Percentiles rank a stretch among this genome's conserved stretches.
These are phyloP conservation scores for Copromyces sp. DNA, from an alignment of 495 filamentous ascomycete species.

Conservation along the genomic window DNA sequence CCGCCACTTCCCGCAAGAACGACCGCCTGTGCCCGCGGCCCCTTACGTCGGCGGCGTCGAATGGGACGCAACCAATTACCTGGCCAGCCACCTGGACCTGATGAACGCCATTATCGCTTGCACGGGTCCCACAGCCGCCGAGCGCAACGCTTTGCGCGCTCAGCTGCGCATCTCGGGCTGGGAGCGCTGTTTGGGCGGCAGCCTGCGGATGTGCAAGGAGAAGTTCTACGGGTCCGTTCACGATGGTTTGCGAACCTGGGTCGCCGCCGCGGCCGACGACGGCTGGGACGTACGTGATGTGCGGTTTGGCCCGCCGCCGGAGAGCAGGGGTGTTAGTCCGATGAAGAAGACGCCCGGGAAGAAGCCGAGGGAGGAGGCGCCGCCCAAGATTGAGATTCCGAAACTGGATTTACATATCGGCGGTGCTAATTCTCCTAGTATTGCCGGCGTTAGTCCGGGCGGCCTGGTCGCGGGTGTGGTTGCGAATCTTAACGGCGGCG, in stretches of 20 bases:
- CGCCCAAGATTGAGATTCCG: slow-evolving; percentile 49
- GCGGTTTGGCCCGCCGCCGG: slow-evolving; percentile 54
- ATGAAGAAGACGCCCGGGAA: slow-evolving; percentile 29
- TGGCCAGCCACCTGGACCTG: slow-evolving; percentile 85
- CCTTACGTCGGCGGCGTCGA: slow-evolving; percentile 97
- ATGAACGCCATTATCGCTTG: slow-evolving; percentile 86
- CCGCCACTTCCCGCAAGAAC: slow-evolving; percentile 75
- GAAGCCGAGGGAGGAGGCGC: slow-evolving; percentile 28
- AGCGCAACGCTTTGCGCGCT: slow-evolving; percentile 68
- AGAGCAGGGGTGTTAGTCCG: slow-evolving; percentile 40
- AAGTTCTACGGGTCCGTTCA: slow-evolving; percentile 92
- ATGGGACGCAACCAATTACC: slow-evolving; percentile 97
- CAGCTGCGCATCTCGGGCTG: slow-evolving; percentile 78
- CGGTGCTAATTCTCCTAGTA: slow-evolving; percentile 3
- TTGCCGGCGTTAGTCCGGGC: slow-evolving; percentile 7
- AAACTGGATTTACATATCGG: slow-evolving; percentile 37
- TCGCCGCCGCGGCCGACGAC: slow-evolving; percentile 75
- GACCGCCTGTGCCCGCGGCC: slow-evolving; percentile 84
- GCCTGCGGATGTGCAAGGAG: slow-evolving; percentile 85
- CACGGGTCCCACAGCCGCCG: slow-evolving; percentile 50
- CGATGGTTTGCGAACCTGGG: slow-evolving; percentile 80
- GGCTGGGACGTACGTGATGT: slow-evolving; percentile 74
- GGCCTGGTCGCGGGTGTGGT: slow-evolving; percentile 6
- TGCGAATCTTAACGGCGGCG: background rate
- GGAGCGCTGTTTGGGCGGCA: slow-evolving; percentile 80